These are phyloP conservation scores for Exobasidium rhododendri DNA, from an alignment of 1,284 basidiomycete genomes.

Conservation along the genomic window DNA sequence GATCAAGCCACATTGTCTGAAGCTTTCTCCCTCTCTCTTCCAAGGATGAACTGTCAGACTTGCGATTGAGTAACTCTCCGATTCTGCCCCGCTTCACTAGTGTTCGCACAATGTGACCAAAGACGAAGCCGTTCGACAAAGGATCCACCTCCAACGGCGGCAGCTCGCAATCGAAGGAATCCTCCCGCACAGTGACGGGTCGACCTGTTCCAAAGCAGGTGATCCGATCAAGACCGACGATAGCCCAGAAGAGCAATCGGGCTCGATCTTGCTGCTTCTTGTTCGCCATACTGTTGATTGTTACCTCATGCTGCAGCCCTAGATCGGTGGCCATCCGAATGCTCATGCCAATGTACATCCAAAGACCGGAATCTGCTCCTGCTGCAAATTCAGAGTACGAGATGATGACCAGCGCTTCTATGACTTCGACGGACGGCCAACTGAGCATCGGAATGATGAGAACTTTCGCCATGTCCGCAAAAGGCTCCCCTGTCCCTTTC, in stretches of 20 bases:
- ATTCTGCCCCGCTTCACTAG: constrained; percentile 37
- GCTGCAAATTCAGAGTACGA: constrained; percentile 43
- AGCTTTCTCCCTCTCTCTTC: constrained; percentile 8
- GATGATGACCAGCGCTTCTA: constrained; percentile 38
- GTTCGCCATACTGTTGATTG: constrained; percentile 34
- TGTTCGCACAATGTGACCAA: constrained; percentile 34
- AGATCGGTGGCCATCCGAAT: constrained; percentile 41
- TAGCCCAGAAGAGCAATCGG: constrained; percentile 37
- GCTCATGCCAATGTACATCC: constrained; percentile 47
- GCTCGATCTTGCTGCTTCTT: constrained; percentile 37
- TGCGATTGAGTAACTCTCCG: constrained; percentile 38
- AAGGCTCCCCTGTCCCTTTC: constrained; percentile 37
- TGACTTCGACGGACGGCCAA: constrained; percentile 42
- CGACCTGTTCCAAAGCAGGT: constrained; percentile 43
- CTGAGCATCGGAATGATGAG: constrained; percentile 44
- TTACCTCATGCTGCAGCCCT: constrained; percentile 40
- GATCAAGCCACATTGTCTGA: constrained; percentile 37
- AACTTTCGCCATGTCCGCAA: constrained; percentile 47
- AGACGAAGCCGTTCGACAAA: constrained; percentile 25
- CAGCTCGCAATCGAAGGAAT: constrained; percentile 37
- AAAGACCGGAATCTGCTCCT: constrained; percentile 39
- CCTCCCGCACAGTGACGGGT: constrained; percentile 38
- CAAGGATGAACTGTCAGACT: constrained; percentile 20
- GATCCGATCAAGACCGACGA: constrained; percentile 40
- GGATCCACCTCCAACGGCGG: constrained; percentile 28